Evolutionary conservation across 306 rosid genomes (phyloP).

Genomic region (Begonia fuchsioides): DNA sequence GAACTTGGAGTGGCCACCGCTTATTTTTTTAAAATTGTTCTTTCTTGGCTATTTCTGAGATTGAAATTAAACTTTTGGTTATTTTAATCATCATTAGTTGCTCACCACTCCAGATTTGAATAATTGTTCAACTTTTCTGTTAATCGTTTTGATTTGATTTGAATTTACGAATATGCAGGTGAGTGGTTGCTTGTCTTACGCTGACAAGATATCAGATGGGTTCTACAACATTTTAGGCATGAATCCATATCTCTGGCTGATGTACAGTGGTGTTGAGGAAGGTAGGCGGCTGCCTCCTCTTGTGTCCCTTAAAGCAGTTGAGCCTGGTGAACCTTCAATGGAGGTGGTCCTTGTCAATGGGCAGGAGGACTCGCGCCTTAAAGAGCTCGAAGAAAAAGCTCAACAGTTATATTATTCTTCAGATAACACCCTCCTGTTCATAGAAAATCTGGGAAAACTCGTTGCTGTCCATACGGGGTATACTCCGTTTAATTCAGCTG

Average conservation of each 20-base stretch:
- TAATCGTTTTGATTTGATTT: background rate
- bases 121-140: too few relatives aligned
- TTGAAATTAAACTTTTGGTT: too few relatives aligned
- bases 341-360: conserved; percentile 83
- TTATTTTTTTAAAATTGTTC: too few relatives aligned
- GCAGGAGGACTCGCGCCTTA: conserved; percentile 54
- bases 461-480: conserved; percentile 92
- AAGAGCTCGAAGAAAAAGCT: conserved; percentile 82
- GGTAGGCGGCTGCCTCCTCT: conserved; percentile 48
- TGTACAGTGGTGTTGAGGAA: conserved; percentile 77
- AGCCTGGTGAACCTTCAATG: conserved; percentile 53
- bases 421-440: conserved; percentile 52
- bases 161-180: conserved; percentile 30
- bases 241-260: conserved; percentile 92
- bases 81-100: too few relatives aligned
- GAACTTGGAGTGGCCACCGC: too few relatives aligned
- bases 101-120: too few relatives aligned
- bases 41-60: too few relatives aligned
- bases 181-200: conserved; percentile 85
- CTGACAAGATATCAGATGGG: conserved; percentile 85
- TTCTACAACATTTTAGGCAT: conserved; percentile 89
- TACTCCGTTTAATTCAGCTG: background rate
- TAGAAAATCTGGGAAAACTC: conserved; percentile 82
- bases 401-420: conserved; percentile 60
- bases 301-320: conserved; percentile 56